Base-by-base conservation (phyloP, 768 basidiomycete species). In the Rhodosporidiobolus sp. region DNA sequence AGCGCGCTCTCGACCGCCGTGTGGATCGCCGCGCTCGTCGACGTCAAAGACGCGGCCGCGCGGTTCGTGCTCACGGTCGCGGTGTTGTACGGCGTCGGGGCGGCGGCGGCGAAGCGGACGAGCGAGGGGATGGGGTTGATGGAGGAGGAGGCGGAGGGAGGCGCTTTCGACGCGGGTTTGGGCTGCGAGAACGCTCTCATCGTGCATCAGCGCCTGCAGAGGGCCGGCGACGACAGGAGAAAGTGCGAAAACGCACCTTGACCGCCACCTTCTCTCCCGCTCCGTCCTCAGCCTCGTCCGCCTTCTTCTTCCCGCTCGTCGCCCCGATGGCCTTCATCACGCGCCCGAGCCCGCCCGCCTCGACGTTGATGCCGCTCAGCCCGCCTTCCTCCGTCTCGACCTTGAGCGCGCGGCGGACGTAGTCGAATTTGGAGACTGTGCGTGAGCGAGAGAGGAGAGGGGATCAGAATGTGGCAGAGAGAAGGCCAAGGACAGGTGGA, bases 31-130 rank as follows among this genome's bases (percentile, higher is more conserved):
- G 94, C 85, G 7, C 94, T 89, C 0, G 96, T 98, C 4, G 92
- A 94, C 0, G 96, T 99, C 58, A 99, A 82, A 0, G 94, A 93
- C 6, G 95, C 96, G 62, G 95, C 93, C 6, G 93, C 87, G 54
- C 90, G 84, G 34, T 95, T 95, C 52, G 85, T 92, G 3, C 81
- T 79, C 72, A 81, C 82, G 45, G 81, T 79, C 0, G 83, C 80
- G 2, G 81, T 80, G 76, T 84, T 83, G 72, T 83, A 95, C 77
- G 91, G 89, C 11, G 86, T 84, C 14, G 85, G 59, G 14, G 63
- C 56, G 43, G 77, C 38, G 28, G 65, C 49, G 34, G 66, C 48
- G 9, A 57, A 67, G 65, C 56, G 34, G 26, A 84, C 30, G 75
- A 76, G 56, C 83, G 77, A 66, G 83, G 85, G 26, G 81, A 73